A percentile compares a stretch with the other conserved stretches of the same genome.
These are phyloP conservation scores for Pachyrhizus erosus DNA, from an alignment of 306 rosid species.

Conservation along the genomic window DNA sequence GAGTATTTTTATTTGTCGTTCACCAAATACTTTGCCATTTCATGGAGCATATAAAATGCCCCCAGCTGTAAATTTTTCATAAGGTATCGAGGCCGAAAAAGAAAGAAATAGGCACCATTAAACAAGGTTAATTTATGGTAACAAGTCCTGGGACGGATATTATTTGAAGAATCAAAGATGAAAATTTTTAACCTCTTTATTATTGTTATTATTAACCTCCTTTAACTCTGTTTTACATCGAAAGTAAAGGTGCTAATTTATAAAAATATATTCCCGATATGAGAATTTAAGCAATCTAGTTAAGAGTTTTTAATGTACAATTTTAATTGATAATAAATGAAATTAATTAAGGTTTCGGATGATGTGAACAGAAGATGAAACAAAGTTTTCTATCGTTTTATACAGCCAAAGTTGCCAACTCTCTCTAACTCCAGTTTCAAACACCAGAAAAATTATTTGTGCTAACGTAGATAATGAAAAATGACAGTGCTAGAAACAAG, in stretches of 20 bases:
- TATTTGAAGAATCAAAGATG: neutral
- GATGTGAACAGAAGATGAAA: too few species aligned
- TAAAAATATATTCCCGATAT: neutral
- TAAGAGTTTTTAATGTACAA: constrained; percentile 23
- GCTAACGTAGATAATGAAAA: neutral
- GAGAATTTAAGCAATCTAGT: constrained; percentile 14
- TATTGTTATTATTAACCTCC: neutral
- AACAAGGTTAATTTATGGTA: constrained; percentile 13
- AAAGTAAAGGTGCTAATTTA: neutral
- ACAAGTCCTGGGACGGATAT: neutral
- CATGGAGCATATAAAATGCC: neutral
- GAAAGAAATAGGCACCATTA: constrained; percentile 3
- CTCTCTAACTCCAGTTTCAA: neutral
- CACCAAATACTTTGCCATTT: neutral
- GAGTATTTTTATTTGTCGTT: neutral
- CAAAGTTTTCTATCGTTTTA: too few species aligned
- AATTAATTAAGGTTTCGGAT: neutral
- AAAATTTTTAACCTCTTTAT: too few species aligned
- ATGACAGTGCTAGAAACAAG: neutral
- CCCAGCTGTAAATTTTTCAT: neutral
- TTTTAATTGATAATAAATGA: constrained; percentile 16
- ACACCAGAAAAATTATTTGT: constrained; percentile 8
- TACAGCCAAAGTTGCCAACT: too few species aligned
- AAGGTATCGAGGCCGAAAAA: neutral
- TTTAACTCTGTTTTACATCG: neutral